Evolutionary conservation across 2,329 filamentous ascomycete genomes (phyloP).

Genomic region (Magnaporthiopsis incrustans): DNA sequence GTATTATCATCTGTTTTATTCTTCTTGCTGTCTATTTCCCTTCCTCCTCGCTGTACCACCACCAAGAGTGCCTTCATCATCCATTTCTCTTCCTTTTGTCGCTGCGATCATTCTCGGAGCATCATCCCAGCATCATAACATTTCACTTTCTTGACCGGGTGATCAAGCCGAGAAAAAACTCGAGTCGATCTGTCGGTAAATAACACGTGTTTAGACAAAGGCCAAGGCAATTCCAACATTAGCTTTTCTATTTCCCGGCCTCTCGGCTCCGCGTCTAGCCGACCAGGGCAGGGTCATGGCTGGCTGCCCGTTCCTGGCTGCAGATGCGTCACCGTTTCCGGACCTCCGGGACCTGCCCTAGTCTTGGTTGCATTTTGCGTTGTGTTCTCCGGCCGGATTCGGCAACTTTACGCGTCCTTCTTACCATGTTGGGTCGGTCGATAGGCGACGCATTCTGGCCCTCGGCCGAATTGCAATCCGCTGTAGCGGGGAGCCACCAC

Average conservation of each 20-base stretch:
- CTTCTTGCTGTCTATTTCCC: conserved; percentile 7
- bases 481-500: background rate
- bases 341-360: background rate
- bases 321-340: background rate
- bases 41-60: conserved; percentile 10
- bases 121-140: background rate
- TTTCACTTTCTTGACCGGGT: background rate
- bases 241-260: background rate
- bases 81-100: background rate
- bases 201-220: background rate
- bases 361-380: background rate
- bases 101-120: background rate
- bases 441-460: no score
- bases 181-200: background rate
- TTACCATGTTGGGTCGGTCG: background rate
- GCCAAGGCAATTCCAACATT: background rate
- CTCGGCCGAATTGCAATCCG: background rate
- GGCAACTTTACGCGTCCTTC: background rate
- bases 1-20: conserved; percentile 11
- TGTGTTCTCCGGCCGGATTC: no score
- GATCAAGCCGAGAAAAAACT: background rate
- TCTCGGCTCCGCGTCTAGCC: background rate
- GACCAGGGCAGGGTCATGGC: background rate
- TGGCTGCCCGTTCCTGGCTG: background rate
- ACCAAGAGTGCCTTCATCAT: conserved; percentile 6